A percentile compares a stretch with the other conserved stretches of the same genome.
Evolutionary conservation across 2,329 filamentous ascomycete species (phyloP).

Genomic region (Cordyceps tenuipes): DNA sequence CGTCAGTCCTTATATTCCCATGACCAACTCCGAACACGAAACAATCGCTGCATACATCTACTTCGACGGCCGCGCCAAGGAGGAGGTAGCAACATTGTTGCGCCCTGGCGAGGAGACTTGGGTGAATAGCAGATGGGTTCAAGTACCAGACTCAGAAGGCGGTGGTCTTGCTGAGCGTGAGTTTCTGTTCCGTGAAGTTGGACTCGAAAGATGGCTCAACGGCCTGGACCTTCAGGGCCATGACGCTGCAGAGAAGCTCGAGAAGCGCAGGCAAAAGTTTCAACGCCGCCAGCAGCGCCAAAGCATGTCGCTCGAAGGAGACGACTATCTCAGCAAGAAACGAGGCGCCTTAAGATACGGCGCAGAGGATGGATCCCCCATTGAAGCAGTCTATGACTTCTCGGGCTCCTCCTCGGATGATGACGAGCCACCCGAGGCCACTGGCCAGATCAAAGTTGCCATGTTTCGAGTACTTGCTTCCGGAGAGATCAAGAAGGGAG

Average conservation of each 20-base stretch:
- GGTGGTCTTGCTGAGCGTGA: slow-evolving; percentile 93
- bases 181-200: slow-evolving; percentile 94
- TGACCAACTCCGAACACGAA: slow-evolving; percentile 90
- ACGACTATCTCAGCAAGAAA: slow-evolving; percentile 17
- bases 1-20: slow-evolving; percentile 81
- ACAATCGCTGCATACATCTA: slow-evolving; percentile 99
- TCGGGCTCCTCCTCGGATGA: slow-evolving; percentile 69
- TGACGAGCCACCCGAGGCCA: slow-evolving; percentile 85
- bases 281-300: slow-evolving; percentile 59
- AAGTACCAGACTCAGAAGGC: slow-evolving; percentile 81
- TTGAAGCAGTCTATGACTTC: slow-evolving; percentile 60
- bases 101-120: slow-evolving; percentile 94
- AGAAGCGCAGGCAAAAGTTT: slow-evolving; percentile 77
- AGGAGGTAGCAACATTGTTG: slow-evolving; percentile 91
- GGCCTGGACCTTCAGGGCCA: slow-evolving; percentile 91
- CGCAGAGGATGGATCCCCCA: slow-evolving; percentile 62
- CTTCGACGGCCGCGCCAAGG: slow-evolving; percentile 90
- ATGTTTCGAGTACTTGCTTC: slow-evolving; percentile 92
- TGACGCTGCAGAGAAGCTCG: slow-evolving; percentile 80
- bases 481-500: slow-evolving; percentile 93
- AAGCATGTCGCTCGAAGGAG: slow-evolving; percentile 37
- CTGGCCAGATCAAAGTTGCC: slow-evolving; percentile 96
- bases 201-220: slow-evolving; percentile 92
- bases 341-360: slow-evolving; percentile 70
- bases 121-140: slow-evolving; percentile 98